A percentile compares a stretch with the other conserved stretches of the same genome.
These are phyloP conservation scores for Paramecium octaurelia DNA, from an alignment of 73 alveolate species.

Conservation along the genomic window DNA sequence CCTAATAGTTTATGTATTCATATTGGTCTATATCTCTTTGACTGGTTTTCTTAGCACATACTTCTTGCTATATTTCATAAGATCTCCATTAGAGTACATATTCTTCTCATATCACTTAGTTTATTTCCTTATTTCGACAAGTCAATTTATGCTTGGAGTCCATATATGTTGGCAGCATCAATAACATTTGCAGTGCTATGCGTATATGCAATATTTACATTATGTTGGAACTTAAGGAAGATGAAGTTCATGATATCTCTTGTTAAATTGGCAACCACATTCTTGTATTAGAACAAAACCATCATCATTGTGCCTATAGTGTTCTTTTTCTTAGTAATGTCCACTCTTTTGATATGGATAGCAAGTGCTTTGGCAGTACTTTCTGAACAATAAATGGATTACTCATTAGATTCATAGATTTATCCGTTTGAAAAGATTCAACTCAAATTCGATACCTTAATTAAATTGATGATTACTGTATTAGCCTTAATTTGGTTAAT, in stretches of 20 bases:
- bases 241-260: constrained; percentile 42
- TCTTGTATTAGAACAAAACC: neutral
- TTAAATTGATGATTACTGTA: neutral
- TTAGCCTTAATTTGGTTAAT: constrained; percentile 18
- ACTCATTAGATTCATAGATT: neutral
- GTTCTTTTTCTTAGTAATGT: neutral
- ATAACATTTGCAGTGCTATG: neutral
- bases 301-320: neutral
- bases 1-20: neutral
- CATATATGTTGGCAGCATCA: constrained; percentile 7
- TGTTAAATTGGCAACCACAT: constrained; percentile 17
- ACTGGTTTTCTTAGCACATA: constrained; percentile 6
- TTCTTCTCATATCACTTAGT: neutral
- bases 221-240: neutral
- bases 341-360: neutral
- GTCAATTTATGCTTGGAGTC: neutral
- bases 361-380: neutral
- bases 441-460: neutral
- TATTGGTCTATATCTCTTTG: neutral
- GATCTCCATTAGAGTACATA: neutral
- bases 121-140: constrained; percentile 7
- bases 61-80: neutral
- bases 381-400: neutral
- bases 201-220: neutral
- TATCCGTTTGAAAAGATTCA: neutral